These are phyloP conservation scores for Escallonia herrerae DNA, from an alignment of 129 eudicot genomes.

Conservation along the genomic window DNA sequence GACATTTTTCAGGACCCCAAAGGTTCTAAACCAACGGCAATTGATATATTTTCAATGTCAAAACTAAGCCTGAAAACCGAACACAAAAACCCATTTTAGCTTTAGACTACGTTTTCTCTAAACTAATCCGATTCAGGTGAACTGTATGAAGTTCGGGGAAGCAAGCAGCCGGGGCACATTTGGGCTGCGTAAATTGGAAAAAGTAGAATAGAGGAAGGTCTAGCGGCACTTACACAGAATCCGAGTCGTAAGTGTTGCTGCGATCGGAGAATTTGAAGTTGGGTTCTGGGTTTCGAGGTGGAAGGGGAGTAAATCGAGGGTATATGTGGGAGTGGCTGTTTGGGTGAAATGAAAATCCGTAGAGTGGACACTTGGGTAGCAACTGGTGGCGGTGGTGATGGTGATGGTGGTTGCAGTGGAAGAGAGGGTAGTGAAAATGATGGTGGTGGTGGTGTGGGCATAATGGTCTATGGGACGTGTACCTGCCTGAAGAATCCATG, in stretches of 20 bases:
- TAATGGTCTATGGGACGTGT: slow-evolving; percentile 2
- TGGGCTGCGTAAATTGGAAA: not conserved
- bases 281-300: slow-evolving; percentile 14
- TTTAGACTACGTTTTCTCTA: not conserved
- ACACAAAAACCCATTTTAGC: not conserved
- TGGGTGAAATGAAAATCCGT: slow-evolving; percentile 16
- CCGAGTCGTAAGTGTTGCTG: not conserved
- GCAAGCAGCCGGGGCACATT: not conserved
- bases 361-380: slow-evolving; percentile 37
- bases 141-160: not conserved
- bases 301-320: slow-evolving; percentile 19
- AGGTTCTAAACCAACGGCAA: not conserved
- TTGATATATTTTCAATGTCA: not conserved
- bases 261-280: slow-evolving; percentile 16
- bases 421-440: slow-evolving; percentile 13
- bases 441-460: slow-evolving; percentile 17
- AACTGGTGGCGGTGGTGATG: slow-evolving; percentile 27
- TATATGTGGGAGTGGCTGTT: slow-evolving; percentile 12
- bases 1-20: too few species aligned
- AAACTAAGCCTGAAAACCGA: too few species aligned
- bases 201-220: not conserved
- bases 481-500: slow-evolving; percentile 20
- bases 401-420: slow-evolving; percentile 29
- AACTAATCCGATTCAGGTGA: not conserved
- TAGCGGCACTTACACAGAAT: slow-evolving; percentile 26